These are phyloP conservation scores for Zancudomyces culisetae DNA, from an alignment of 371 early-diverging fungal genomes.

Conservation along the genomic window DNA sequence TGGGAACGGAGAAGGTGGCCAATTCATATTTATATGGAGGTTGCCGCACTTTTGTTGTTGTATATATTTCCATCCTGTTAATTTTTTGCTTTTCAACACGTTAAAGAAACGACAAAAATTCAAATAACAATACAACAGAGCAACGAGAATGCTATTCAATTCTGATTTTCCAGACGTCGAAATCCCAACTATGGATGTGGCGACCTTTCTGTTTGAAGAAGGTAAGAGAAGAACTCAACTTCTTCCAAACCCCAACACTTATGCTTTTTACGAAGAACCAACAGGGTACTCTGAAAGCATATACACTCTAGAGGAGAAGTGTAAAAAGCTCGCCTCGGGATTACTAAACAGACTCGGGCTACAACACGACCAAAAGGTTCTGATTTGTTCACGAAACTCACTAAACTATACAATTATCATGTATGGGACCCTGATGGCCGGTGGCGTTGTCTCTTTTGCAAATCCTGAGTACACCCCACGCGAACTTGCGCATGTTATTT, in stretches of 20 bases:
- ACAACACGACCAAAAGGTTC: slow-evolving; percentile 41
- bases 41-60: too few species aligned
- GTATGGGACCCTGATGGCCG: slow-evolving; percentile 30
- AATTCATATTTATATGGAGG: too few species aligned
- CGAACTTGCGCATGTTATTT: slow-evolving; percentile 52
- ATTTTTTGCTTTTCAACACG: too few species aligned
- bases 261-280: slow-evolving; percentile 10
- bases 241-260: slow-evolving; percentile 25
- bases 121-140: too few species aligned
- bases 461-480: slow-evolving; percentile 55
- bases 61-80: too few species aligned
- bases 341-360: slow-evolving; percentile 37
- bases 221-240: slow-evolving; percentile 23
- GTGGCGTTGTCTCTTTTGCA: slow-evolving; percentile 46
- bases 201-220: slow-evolving; percentile 33
- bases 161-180: slow-evolving; percentile 27
- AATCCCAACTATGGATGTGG: slow-evolving; percentile 43
- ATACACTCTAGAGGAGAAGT: slow-evolving; percentile 31
- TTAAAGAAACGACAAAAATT: too few species aligned
- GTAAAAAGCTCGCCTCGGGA: slow-evolving; percentile 47
- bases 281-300: slow-evolving; percentile 29
- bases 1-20: too few species aligned
- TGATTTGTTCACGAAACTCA: slow-evolving; percentile 48
- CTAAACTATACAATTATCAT: slow-evolving; percentile 31
- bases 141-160: slow-evolving; percentile 20